phyloP scores from a whole-genome alignment of 257 asterid species.

The Gentiana macrophylla region DNA sequence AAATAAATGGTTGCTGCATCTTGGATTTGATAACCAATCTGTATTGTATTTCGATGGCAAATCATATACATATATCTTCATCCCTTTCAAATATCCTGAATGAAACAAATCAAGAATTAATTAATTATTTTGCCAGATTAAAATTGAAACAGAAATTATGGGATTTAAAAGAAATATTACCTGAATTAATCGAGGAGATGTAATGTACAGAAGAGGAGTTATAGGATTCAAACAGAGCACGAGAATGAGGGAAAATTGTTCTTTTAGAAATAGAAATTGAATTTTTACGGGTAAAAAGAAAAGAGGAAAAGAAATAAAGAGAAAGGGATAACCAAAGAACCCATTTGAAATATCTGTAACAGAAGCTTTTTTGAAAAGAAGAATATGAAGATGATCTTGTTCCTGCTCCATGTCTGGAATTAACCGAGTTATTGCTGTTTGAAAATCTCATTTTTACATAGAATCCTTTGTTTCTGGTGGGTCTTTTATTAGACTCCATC shows the following conservation, averaged over 20 bases:
- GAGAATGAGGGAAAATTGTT: conserved; percentile 36
- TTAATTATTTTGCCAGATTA: not conserved
- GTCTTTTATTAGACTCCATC: conserved; percentile 23
- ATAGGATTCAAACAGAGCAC: conserved; percentile 47
- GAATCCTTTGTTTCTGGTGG: conserved; percentile 45
- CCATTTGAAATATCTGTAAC: conserved; percentile 56
- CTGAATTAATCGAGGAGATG: conserved; percentile 4
- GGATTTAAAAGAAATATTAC: not conserved
- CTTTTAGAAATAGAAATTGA: conserved; percentile 27
- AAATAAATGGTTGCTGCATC: conserved; percentile 68
- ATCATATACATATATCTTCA: conserved; percentile 59
- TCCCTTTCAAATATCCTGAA: conserved; percentile 32
- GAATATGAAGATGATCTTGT: not conserved
- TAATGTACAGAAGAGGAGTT: conserved; percentile 14
- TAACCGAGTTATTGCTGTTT: conserved; percentile 16
- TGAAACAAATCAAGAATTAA: not conserved
- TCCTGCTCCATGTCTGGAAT: conserved; percentile 11
- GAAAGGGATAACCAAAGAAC: conserved; percentile 56
- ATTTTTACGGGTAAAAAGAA: conserved; percentile 37
- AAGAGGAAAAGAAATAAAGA: conserved; percentile 46
- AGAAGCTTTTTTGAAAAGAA: conserved; percentile 12
- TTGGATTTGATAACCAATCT: conserved; percentile 53
- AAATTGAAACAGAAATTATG: not conserved
- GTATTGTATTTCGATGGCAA: conserved; percentile 57
- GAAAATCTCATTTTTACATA: conserved; percentile 59